Conservation (phyloP, 306 rosid genomes). For the Corylus avellana region DNA sequence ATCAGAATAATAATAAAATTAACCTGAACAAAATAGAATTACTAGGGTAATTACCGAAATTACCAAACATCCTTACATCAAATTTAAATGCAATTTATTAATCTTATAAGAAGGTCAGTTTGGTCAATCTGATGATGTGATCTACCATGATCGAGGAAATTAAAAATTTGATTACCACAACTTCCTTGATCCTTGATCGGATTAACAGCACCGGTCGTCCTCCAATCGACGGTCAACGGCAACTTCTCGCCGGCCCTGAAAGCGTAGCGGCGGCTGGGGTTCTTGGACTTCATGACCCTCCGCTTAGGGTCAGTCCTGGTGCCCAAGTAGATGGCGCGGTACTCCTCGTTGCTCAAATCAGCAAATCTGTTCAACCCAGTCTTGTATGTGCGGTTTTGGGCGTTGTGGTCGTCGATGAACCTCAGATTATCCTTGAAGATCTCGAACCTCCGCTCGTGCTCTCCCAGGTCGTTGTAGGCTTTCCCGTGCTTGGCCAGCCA, state of each 20-base stretch:
- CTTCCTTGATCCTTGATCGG: conserved; percentile 79
- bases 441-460: conserved; percentile 60
- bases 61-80: background rate
- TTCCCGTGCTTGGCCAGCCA: conserved; percentile 70
- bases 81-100: background rate
- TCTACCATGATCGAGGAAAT: background rate
- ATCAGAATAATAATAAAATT: background rate
- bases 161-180: conserved; percentile 62
- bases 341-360: conserved; percentile 78
- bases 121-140: background rate
- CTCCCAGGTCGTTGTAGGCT: conserved; percentile 67
- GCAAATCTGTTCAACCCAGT: conserved; percentile 80
- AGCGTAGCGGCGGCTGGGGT: conserved; percentile 57
- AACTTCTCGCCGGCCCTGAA: conserved; percentile 35
- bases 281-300: conserved; percentile 55
- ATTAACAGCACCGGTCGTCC: conserved; percentile 62
- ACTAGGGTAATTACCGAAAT: background rate
- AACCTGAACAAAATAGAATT: background rate
- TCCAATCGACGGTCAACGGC: conserved; percentile 84
- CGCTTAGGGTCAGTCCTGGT: conserved; percentile 47
- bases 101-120: background rate
- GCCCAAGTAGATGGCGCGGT: conserved; percentile 60
- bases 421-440: conserved; percentile 71
- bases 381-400: conserved; percentile 55
- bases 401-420: conserved; percentile 70